Evolutionary conservation across 2,329 filamentous ascomycete species (phyloP).

Genomic region (Lachnellula subtilissima): DNA sequence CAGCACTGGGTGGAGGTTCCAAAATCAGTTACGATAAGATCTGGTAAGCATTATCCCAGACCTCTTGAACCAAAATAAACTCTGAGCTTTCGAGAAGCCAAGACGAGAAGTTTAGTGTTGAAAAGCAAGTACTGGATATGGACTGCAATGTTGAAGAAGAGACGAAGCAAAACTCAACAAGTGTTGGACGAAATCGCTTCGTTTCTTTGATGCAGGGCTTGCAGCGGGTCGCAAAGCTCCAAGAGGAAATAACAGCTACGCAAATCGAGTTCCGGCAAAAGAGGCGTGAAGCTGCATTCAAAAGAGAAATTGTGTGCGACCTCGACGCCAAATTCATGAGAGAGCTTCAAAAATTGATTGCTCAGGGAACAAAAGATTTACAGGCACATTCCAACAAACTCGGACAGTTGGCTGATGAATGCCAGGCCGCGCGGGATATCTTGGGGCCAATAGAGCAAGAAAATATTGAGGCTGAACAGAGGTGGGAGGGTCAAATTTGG

Average conservation of each 20-base stretch:
- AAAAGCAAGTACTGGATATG: background rate
- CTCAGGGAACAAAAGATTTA: constrained; percentile 9
- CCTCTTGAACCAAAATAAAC: no score
- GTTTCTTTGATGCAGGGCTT: constrained; percentile 13
- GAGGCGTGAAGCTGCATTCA: constrained; percentile 17
- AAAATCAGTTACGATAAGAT: no score
- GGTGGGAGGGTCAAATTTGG: constrained; percentile 20
- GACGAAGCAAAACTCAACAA: background rate
- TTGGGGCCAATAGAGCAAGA: constrained; percentile 23
- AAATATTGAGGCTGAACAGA: constrained; percentile 16
- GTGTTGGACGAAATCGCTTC: constrained; percentile 8
- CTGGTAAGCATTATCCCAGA: no score
- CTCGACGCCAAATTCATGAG: constrained; percentile 24
- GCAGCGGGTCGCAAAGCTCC: constrained; percentile 10
- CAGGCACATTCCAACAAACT: constrained; percentile 10
- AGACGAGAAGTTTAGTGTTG: background rate
- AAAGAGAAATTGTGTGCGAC: constrained; percentile 17
- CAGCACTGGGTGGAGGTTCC: no score
- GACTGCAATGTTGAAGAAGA: background rate
- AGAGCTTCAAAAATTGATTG: constrained; percentile 19
- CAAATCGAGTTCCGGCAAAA: constrained; percentile 21
- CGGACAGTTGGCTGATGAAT: constrained; percentile 9
- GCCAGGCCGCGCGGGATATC: constrained; percentile 21
- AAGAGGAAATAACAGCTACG: constrained; percentile 11
- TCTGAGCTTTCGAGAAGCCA: no score